Conservation (phyloP, 1,284 basidiomycete genomes). For the Lignosus rhinocerotis region DNA sequence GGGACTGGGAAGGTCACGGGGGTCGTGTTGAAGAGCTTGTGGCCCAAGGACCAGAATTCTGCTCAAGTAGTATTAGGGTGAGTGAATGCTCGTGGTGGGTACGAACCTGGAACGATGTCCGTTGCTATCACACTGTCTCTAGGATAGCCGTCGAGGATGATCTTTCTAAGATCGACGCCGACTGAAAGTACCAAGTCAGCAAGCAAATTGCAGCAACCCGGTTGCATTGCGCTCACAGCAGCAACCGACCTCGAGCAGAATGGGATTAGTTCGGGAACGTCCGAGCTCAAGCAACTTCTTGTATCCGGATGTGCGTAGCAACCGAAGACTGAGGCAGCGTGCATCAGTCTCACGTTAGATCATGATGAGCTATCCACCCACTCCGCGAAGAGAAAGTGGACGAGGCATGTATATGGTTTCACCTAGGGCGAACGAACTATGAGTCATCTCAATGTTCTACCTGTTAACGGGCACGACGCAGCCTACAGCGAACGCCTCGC, state of each 20-base stretch:
- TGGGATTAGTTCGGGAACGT: slow-evolving; percentile 39
- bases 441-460: neutral
- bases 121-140: slow-evolving; percentile 34
- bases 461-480: neutral
- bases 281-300: slow-evolving; percentile 39
- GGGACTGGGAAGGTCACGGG: slow-evolving; percentile 41
- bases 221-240: slow-evolving; percentile 42
- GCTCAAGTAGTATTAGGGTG: neutral
- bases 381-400: slow-evolving; percentile 14
- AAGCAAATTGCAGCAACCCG: neutral
- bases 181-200: slow-evolving; percentile 34
- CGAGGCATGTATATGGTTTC: slow-evolving; percentile 19
- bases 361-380: neutral
- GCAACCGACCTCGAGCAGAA: slow-evolving; percentile 48
- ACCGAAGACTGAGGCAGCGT: slow-evolving; percentile 23
- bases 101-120: slow-evolving; percentile 35
- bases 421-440: neutral
- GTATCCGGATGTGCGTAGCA: slow-evolving; percentile 44
- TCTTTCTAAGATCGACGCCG: slow-evolving; percentile 44
- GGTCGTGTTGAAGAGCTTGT: slow-evolving; percentile 32
- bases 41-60: slow-evolving; percentile 33
- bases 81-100: neutral
- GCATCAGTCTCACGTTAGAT: neutral
- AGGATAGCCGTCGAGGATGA: slow-evolving; percentile 40
- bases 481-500: slow-evolving; percentile 12